Base-by-base conservation (phyloP, 306 rosid genomes). In the Potentilla sterilis region DNA sequence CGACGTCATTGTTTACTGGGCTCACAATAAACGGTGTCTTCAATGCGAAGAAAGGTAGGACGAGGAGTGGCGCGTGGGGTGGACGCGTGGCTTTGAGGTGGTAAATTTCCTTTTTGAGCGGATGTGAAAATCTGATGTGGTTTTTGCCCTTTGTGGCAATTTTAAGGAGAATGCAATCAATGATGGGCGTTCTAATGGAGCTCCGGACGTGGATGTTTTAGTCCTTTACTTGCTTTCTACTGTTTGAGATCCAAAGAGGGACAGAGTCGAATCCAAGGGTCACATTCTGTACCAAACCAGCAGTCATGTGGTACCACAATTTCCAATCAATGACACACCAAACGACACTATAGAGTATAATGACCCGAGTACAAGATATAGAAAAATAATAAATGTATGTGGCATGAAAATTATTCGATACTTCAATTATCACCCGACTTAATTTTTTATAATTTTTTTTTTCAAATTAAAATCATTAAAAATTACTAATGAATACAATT, bases 131-230 rank as follows among this genome's bases (percentile, higher is more conserved):
- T 37, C 7, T 11, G 28, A 24, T 18, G 0, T 15, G 46, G 34
- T 47, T 12, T 63, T 67, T 78, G 71, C 86, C 79, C 44, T 51
- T 75, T 82, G 21, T 74, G 65, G 86, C 68, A 82, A 78, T 54
- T 73, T 82, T 78, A 70, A 75, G 78, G 77, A 51, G 68, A 35
- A 52, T 21, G 38, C 24, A 32, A 5, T 5, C 24, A 32, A 5
- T 5, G 52, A 55, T 37, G 28, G n/a, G 19, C 9, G 9, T 18
- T 35, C 52, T 38, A 28, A 62, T 28, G 28, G 28, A 28, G 28
- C 28, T 28, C 2, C 9, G 63, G 35, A 57, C 37, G 4, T 18
- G 19, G 16, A 7, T 28, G 10, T 64, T 7, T 35, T 8, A 49
- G 57, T 51, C 57, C 18, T 13, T 28, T 32, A 54, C 61, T 11